Conservation (phyloP, 306 rosid genomes). For the Gleditsia sinensis region DNA sequence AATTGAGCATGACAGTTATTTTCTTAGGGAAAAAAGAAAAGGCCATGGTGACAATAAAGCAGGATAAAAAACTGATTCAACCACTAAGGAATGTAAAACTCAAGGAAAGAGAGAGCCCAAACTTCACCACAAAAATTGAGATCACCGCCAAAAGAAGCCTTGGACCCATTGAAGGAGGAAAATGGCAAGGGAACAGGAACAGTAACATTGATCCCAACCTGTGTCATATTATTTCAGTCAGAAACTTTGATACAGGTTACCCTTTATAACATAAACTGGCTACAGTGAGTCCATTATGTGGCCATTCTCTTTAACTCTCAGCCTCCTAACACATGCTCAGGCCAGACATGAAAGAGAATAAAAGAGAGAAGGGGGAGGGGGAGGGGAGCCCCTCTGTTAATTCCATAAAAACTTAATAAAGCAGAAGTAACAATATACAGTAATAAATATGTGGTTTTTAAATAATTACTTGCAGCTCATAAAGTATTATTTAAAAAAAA, state of each 20-base stretch:
- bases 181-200: constrained; percentile 56
- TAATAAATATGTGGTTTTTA: not conserved
- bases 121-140: constrained; percentile 45
- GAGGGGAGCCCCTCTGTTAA: not conserved
- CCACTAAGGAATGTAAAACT: not conserved
- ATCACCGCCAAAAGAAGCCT: constrained; percentile 49
- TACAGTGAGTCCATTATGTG: not conserved
- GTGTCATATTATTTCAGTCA: constrained; percentile 22
- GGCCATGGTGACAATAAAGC: not conserved
- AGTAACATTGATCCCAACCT: constrained; percentile 77
- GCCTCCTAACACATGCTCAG: not conserved
- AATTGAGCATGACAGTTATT: constrained; percentile 6
- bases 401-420: not conserved
- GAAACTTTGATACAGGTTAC: not conserved
- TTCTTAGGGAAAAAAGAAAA: no score
- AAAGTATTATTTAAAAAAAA: not conserved
- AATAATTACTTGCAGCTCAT: not conserved
- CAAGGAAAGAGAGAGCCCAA: constrained; percentile 11
- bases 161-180: constrained; percentile 51
- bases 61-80: not conserved
- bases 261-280: not conserved
- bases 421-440: not conserved
- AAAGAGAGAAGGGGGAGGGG: not conserved
- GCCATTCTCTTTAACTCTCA: constrained; percentile 4
- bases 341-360: not conserved